Percentiles rank a stretch among this genome's conserved stretches.
Evolutionary conservation across 2,329 filamentous ascomycete genomes (phyloP).

Genomic region (Ploettnerulaceae sp.): DNA sequence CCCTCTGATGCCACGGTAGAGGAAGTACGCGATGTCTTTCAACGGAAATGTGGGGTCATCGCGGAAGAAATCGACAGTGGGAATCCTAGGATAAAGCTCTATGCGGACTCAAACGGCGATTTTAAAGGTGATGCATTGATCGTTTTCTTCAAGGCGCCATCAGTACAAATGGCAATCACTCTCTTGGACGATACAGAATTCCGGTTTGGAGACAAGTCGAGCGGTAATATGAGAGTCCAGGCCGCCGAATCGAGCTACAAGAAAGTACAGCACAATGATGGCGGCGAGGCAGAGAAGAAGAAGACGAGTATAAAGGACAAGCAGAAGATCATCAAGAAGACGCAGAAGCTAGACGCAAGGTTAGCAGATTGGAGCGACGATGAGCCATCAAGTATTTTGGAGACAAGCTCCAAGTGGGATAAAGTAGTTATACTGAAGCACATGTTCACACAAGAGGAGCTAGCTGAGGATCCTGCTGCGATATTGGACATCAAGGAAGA

Average conservation of each 20-base stretch:
- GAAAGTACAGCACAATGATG: constrained; percentile 65
- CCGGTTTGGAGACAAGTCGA: constrained; percentile 50
- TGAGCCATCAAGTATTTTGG: constrained; percentile 57
- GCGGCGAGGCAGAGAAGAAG: constrained; percentile 38
- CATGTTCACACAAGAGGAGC: constrained; percentile 85
- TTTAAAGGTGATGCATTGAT: constrained; percentile 94
- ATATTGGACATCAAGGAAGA: constrained; percentile 93
- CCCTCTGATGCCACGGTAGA: constrained; percentile 72
- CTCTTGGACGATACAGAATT: constrained; percentile 80
- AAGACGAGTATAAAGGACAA: constrained; percentile 62
- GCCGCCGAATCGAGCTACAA: constrained; percentile 89
- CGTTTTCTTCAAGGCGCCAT: constrained; percentile 92
- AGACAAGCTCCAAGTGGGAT: constrained; percentile 58
- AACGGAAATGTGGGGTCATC: constrained; percentile 79
- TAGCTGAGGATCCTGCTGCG: constrained; percentile 78
- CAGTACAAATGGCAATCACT: constrained; percentile 79
- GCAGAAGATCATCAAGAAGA: constrained; percentile 86
- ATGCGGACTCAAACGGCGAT: constrained; percentile 70
- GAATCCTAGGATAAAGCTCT: constrained; percentile 87
- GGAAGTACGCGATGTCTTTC: constrained; percentile 81
- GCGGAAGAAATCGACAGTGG: constrained; percentile 91
- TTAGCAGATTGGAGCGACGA: constrained; percentile 96
- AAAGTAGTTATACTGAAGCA: constrained; percentile 84
- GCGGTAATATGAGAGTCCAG: constrained; percentile 72
- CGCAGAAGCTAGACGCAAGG: constrained; percentile 85